Evolutionary conservation across 176 grass and related monocot genomes (phyloP).

Genomic region (Saccharum spontaneum): DNA sequence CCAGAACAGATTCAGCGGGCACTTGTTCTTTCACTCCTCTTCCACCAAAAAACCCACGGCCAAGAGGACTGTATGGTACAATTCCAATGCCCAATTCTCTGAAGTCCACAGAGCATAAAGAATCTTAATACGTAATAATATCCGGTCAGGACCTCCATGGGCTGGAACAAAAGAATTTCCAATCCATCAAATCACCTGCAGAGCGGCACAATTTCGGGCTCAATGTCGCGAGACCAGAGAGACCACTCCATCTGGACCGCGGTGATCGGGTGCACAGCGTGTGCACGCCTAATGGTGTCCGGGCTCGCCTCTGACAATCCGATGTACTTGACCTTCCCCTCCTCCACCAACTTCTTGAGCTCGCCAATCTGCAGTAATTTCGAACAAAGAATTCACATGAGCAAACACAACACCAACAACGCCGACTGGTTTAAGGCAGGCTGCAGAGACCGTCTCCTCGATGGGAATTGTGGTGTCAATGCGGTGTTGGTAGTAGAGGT

Average conservation of each 20-base stretch:
- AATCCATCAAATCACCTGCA: constrained; percentile 54
- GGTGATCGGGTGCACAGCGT: constrained; percentile 71
- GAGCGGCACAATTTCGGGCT: constrained; percentile 76
- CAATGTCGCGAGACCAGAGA: constrained; percentile 80
- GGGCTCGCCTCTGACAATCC: constrained; percentile 89
- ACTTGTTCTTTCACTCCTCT: background rate
- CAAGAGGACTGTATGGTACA: constrained; percentile 84
- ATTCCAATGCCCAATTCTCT: constrained; percentile 89
- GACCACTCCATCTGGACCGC: constrained; percentile 95
- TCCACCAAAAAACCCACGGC: constrained; percentile 62
- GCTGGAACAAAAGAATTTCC: background rate
- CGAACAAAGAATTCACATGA: background rate
- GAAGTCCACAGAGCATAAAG: background rate
- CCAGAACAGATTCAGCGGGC: background rate
- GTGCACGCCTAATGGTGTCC: constrained; percentile 69
- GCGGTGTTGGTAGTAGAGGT: constrained; percentile 84
- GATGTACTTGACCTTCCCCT: constrained; percentile 77
- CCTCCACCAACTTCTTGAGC: constrained; percentile 84
- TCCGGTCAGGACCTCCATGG: background rate
- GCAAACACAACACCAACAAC: background rate
- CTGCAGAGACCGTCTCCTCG: constrained; percentile 63
- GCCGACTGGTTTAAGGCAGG: background rate
- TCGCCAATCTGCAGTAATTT: constrained; percentile 54
- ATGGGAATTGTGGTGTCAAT: constrained; percentile 61
- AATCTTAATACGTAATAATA: background rate